Conservation (phyloP, 495 filamentous ascomycete genomes). For the Talaromyces adpressus region DNA sequence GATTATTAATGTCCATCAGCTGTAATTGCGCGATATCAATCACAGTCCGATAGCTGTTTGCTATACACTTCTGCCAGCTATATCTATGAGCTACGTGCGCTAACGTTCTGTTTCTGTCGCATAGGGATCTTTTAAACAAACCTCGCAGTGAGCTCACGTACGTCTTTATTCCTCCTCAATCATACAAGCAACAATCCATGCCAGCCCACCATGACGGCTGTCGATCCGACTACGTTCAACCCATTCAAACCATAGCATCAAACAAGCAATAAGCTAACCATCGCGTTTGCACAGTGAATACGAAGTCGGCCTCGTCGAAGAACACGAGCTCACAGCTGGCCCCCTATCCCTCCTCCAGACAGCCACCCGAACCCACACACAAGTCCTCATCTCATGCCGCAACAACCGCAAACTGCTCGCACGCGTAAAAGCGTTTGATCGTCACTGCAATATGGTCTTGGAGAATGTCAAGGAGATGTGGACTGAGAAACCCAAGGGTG, state of each 20-base stretch:
- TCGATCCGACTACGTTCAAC: background rate
- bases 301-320: slow-evolving; percentile 80
- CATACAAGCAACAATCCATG: background rate
- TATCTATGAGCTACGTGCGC: slow-evolving; percentile 14
- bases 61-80: slow-evolving; percentile 11
- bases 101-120: slow-evolving; percentile 15
- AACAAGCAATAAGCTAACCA: slow-evolving; percentile 20
- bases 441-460: slow-evolving; percentile 96
- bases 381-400: slow-evolving; percentile 84
- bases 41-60: slow-evolving; percentile 9
- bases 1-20: slow-evolving; percentile 8
- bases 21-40: slow-evolving; percentile 3
- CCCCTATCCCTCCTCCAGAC: slow-evolving; percentile 90
- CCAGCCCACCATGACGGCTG: slow-evolving; percentile 5
- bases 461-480: slow-evolving; percentile 99
- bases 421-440: slow-evolving; percentile 79
- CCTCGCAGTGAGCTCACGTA: slow-evolving; percentile 76
- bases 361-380: slow-evolving; percentile 76
- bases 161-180: slow-evolving; percentile 21
- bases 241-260: slow-evolving; percentile 7
- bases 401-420: slow-evolving; percentile 83
- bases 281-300: slow-evolving; percentile 52
- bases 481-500: slow-evolving; percentile 88
- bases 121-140: slow-evolving; percentile 73
- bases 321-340: slow-evolving; percentile 82